Conservation (phyloP, 495 filamentous ascomycete genomes). For the Penicillium taxi region DNA sequence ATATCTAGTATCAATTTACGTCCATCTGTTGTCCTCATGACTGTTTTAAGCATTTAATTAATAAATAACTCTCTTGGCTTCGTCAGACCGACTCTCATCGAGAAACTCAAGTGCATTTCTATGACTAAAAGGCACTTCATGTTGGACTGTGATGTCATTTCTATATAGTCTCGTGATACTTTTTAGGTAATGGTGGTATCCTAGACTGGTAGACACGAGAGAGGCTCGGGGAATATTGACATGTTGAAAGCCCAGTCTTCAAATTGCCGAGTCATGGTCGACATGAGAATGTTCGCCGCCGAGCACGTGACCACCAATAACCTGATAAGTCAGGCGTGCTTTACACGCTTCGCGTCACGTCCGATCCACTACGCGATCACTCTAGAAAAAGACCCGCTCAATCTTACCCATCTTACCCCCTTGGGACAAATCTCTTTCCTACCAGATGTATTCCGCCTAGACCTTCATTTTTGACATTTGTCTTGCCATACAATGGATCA, state of each 20-base stretch:
- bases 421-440: conserved; percentile 18
- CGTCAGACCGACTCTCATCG: conserved; percentile 12
- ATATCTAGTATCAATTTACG: conserved; percentile 10
- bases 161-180: too few relatives aligned
- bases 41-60: conserved; percentile 5
- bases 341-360: conserved; percentile 17
- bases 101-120: too few relatives aligned
- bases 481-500: conserved; percentile 29
- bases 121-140: too few relatives aligned
- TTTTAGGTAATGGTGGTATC: too few relatives aligned
- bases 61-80: conserved; percentile 8
- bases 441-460: conserved; percentile 11
- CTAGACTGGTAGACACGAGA: too few relatives aligned
- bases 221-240: too few relatives aligned
- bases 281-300: neutral
- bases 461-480: conserved; percentile 6
- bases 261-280: too few relatives aligned
- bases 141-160: too few relatives aligned
- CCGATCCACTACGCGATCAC: too few relatives aligned
- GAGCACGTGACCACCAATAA: conserved; percentile 7
- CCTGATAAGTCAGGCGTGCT: conserved; percentile 11
- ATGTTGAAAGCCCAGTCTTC: too few relatives aligned
- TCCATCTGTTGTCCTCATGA: conserved; percentile 14
- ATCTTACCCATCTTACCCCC: conserved; percentile 18
- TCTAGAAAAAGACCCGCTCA: conserved; percentile 19